A percentile compares a stretch with the other conserved stretches of the same genome.
Conservation (phyloP, 305 asterid species). For the Fraxinus floribunda region DNA sequence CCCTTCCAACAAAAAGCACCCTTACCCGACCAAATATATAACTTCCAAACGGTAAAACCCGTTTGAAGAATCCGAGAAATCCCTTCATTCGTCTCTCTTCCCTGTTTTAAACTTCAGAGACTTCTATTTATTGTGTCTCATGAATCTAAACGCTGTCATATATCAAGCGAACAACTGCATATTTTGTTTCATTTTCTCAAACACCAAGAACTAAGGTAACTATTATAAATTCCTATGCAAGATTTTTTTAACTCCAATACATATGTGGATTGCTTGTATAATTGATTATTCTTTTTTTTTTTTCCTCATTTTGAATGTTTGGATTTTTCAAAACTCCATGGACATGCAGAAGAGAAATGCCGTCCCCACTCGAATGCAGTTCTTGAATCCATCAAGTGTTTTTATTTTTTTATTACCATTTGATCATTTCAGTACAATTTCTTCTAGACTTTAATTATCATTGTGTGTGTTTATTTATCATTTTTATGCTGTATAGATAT, state of each 20-base stretch:
- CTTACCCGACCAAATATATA: background rate
- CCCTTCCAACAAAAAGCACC: background rate
- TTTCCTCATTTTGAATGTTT: background rate
- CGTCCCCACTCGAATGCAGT: too few relatives aligned
- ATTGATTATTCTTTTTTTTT: background rate
- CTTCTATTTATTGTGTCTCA: background rate
- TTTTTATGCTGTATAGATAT: background rate
- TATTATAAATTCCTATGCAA: background rate
- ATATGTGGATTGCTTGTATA: background rate
- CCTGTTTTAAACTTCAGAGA: background rate
- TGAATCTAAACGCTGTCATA: background rate
- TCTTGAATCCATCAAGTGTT: background rate
- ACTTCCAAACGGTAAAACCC: conserved; percentile 1
- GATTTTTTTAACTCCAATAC: background rate
- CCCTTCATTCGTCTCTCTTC: background rate
- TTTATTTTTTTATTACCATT: background rate
- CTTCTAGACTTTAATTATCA: background rate
- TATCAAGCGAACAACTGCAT: background rate
- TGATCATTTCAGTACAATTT: background rate
- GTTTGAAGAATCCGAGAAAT: background rate
- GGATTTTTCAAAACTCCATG: too few relatives aligned
- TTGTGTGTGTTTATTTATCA: background rate
- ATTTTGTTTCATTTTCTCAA: background rate
- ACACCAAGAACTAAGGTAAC: background rate
- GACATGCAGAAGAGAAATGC: too few relatives aligned